Base-by-base conservation (phyloP, 192 early-diverging fungal genomes). In the Coemansia sp. region DNA sequence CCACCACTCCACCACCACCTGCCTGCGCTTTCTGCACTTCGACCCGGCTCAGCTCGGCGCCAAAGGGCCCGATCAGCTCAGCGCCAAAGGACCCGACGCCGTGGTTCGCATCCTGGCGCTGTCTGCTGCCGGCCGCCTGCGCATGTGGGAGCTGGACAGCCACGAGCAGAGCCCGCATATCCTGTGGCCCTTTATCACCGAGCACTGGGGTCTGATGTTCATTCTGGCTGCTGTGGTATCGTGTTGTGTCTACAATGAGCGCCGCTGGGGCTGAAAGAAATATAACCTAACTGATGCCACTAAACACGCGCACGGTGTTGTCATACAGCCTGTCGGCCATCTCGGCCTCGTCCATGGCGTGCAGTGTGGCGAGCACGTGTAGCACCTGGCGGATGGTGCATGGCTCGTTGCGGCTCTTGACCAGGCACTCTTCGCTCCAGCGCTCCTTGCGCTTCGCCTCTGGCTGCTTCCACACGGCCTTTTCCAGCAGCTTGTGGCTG, bases 401-500 rank as follows among this genome's bases (percentile, higher is more conserved):
- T 9, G 95, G 93, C 77, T 96, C 95, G 63, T 94, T 95, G 69
- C 95, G 85, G 53, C 87, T 84, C 72, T 96, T 96, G 33, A 95
- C 91, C 87, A 80, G 84, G 66, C 71, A 71, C 46, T 69, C 74
- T 65, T 66, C 68, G 59, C 46, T 38, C 77, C 82, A 84, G 59
- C 84, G 80, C 76, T 95, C 94, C 74, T 94, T 94, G 66, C 91
- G 89, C 80, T 91, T 91, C n/a, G 79, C 49, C 35, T 80, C 77
- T 5, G 77, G 77, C 23, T 64, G 44, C 39, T n/a, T 19, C 82
- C 77, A 78, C 28, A 77, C 70, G 13, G 74, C 53, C 0, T 69
- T 43, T 19, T 73, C 65, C 55, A 92, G 72, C 53, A 92, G 82
- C 58, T 73, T 74, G 78, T 82, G 77, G 4, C 93, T 92, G 16